Evolutionary conservation across 2,329 filamentous ascomycete genomes (phyloP), one percentile per base, ranked within the genome.

Genomic region (Botryotinia globosa): DNA sequence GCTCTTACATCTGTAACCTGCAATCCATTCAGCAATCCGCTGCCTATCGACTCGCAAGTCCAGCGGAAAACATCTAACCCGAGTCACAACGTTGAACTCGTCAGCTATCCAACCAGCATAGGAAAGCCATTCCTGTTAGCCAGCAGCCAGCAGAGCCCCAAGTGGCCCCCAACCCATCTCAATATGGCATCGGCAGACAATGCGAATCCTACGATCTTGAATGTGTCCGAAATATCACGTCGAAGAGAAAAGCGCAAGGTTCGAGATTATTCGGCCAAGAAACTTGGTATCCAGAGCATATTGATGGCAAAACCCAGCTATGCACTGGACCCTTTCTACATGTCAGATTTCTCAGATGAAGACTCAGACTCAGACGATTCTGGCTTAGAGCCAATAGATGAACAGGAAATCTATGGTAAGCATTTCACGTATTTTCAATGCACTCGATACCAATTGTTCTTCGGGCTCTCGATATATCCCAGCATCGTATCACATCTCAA

Each of bases 381-480:
- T 66, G 84, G 85, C 1, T 86, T 90, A 51, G 94, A 98, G 78
- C 92, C 92, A 73, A 97, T 99, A 77, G 96, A 99, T 80, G 93
- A 97, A 82, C 96, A 98, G 82, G 96, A 99, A 83, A 95, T 99
- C 59, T 99, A 95, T 81, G 94, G 94, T 96, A 84, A 76, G 79
- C 74, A 51, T 56, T 51, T 39, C 37, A 18, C 39, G 20, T 63
- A 66, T 65, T 34, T 20, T 34, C 4, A 22, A 63, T 25, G 29
- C 51, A 39, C 51, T 62, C 59, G 1, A 61, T 61, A 39, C 56
- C 56, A 61, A 44, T 16, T 48, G 20, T 67, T 37, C 14, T 45
- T 63, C 56, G 37, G 14, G 8, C 20, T 22, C n/a, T n/a, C 44
- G 42, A 37, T n/a, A 18, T 39, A 51, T 69, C 32, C 39, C 25